These are phyloP conservation scores for Wickerhamiella occidentalis DNA, from an alignment of 805 yeast species.

Conservation along the genomic window DNA sequence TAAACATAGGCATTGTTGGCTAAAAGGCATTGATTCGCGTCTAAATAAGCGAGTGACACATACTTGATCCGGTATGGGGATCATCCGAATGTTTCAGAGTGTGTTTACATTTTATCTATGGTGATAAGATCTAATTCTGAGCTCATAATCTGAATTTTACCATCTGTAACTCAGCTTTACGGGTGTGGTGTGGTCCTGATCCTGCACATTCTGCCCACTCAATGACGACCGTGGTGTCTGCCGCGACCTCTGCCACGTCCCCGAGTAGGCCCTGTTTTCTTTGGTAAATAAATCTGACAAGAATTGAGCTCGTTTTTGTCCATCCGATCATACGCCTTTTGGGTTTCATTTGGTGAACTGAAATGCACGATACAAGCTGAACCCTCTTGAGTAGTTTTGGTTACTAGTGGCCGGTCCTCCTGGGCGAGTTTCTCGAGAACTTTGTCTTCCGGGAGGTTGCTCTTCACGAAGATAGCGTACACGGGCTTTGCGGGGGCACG, in stretches of 20 bases:
- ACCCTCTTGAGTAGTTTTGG: slow-evolving; percentile 23
- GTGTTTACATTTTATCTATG: too few relatives aligned
- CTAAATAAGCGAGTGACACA: too few relatives aligned
- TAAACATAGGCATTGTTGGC: too few relatives aligned
- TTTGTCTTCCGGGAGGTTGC: slow-evolving; percentile 26
- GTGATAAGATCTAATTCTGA: too few relatives aligned
- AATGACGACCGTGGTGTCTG: background rate
- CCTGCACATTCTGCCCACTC: too few relatives aligned
- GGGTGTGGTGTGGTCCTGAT: too few relatives aligned
- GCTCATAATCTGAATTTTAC: too few relatives aligned
- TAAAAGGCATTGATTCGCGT: too few relatives aligned
- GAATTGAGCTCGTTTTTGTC: slow-evolving; percentile 27
- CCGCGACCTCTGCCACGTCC: slow-evolving; percentile 3
- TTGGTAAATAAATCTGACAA: slow-evolving; percentile 1
- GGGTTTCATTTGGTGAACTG: slow-evolving; percentile 28
- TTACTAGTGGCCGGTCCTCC: slow-evolving; percentile 27
- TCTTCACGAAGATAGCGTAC: slow-evolving; percentile 15
- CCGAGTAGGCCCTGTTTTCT: background rate
- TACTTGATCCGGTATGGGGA: too few relatives aligned
- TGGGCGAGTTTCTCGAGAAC: slow-evolving; percentile 25
- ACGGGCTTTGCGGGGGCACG: slow-evolving; percentile 19
- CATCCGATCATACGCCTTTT: slow-evolving; percentile 27
- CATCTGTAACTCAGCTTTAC: too few relatives aligned
- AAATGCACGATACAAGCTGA: slow-evolving; percentile 25
- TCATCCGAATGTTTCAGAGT: too few relatives aligned